Evolutionary conservation across 352 stramenopile genomes (phyloP), one percentile per base, ranked within the genome.

Genomic region (Plasmopara halstedii): DNA sequence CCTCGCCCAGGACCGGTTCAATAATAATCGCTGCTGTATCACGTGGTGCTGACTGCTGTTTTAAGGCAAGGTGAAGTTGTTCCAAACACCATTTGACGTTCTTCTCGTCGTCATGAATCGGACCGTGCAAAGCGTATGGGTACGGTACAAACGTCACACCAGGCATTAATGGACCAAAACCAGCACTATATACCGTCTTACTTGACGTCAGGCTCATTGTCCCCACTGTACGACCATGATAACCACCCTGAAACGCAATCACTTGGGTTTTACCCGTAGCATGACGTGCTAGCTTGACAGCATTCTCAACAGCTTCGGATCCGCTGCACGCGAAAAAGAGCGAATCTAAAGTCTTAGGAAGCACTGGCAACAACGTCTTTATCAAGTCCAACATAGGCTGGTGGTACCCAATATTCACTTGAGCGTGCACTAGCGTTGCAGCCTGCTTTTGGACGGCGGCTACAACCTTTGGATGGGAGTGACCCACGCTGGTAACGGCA

Each of bases 361-460:
- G 53, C 46, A 85, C 55, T 6, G 82, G 73, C 44, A 87, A 59
- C 42, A 97, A 61, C 34, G 74, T 65, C 33, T 95, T 63, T 31
- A 71, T 88, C 53, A 97, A 74, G 59, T 96, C 78, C 33, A 97
- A 70, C 83, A 96, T 94, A 15, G 75, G 80, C 56, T 92, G 79
- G 68, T 96, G 83, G 70, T 95, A 95, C 22, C 81, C 83, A 49
- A 97, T 90, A 65, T 96, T 96, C 29, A 97, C 77, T 64, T 97
- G 86, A 11, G 62, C 79, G 56, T 97, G 90, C 41, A 96, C 81
- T 21, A 97, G 72, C 25, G 71, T 86, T 1, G 73, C 84, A 1
- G 76, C 78, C 61, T 98, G 92, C 44, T 94, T 74, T 61, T 97
- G 85, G 40, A 94, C 74, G 14, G 92, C 92, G 20, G 85, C 59